Evolutionary conservation across 768 basidiomycete species (phyloP).

Genomic region (Leccinum fibrillosum): DNA sequence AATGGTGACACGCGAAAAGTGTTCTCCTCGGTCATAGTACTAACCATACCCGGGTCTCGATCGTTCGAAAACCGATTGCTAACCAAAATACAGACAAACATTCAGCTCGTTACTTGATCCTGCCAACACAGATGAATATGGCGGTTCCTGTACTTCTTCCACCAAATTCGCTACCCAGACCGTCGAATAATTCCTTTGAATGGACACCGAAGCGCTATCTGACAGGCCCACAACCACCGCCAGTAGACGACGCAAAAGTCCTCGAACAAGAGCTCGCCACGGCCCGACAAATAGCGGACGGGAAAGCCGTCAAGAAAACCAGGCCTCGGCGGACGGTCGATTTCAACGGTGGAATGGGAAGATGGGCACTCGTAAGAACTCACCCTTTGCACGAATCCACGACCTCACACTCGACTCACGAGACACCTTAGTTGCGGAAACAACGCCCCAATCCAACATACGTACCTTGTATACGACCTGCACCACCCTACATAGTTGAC

Average conservation of each 20-base stretch:
- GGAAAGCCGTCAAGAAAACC: constrained; percentile 85
- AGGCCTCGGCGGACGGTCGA: constrained; percentile 93
- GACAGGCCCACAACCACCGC: constrained; percentile 70
- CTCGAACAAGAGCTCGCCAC: constrained; percentile 79
- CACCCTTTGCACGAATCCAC: too few species aligned
- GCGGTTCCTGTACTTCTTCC: constrained; percentile 58
- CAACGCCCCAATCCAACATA: constrained; percentile 77
- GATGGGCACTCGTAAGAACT: constrained; percentile 77
- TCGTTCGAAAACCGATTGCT: too few species aligned
- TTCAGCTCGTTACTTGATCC: too few species aligned
- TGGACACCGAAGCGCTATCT: constrained; percentile 77
- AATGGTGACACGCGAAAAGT: too few species aligned
- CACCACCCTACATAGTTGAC: constrained; percentile 85
- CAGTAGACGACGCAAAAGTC: constrained; percentile 69
- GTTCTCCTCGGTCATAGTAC: too few species aligned
- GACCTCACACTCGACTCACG: neutral
- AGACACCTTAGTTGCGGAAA: constrained; percentile 57
- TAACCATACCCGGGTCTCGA: too few species aligned
- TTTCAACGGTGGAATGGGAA: constrained; percentile 83
- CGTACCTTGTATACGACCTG: constrained; percentile 75
- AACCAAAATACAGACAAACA: too few species aligned
- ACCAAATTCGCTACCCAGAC: constrained; percentile 34
- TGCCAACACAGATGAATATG: constrained; percentile 9
- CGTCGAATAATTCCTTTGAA: constrained; percentile 46
- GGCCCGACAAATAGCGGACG: constrained; percentile 69